Evolutionary conservation across 208 protist genomes (phyloP), one percentile per base, ranked within the genome.

Genomic region (Trypanosoma mega): DNA sequence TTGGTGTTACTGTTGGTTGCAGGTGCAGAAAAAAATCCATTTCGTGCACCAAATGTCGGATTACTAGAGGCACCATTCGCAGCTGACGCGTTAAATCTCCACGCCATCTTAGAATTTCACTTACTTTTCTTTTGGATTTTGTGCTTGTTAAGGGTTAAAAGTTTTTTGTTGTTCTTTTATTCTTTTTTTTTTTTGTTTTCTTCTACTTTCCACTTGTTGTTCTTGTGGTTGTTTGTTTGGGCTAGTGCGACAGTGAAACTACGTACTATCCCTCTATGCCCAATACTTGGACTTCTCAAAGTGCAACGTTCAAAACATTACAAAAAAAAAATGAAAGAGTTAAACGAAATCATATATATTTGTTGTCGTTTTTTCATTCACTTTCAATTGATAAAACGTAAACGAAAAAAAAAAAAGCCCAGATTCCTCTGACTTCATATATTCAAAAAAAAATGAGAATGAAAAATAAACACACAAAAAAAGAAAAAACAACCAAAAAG

Each of bases 1-100:
- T 97, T 96, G 65, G 52, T 82, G 72, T 93, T 99, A 74, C 97
- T 91, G 62, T 93, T 81, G 58, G 80, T 79, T 46, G 76, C 82
- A 44, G 41, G 36, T 20, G 18, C 5, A 46, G 9, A 16, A 53
- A 2, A 21, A 54, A 23, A 47, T 33, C 4, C 41, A 53, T 30
- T 59, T 1, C n/a, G 43, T 30, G 36, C 52, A 30, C 45, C 61
- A 54, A 62, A 66, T 18, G 31, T 41, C 27, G 43, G n/a, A 26
- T 39, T 5, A 31, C 11, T 26, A 48, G 34, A 27, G 20, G 34
- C 33, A 33, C 29, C 26, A 48, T 70, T 74, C 57, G 14, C 36
- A 37, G 48, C 48, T 8, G 45, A 41, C 6, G 54, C 63, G 9
- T 70, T 74, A 39, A 81, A 89, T 12, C 82, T 78, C 82, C 82